phyloP scores from a whole-genome alignment of 768 basidiomycete genomes.

The Auricularia heimuer region DNA sequence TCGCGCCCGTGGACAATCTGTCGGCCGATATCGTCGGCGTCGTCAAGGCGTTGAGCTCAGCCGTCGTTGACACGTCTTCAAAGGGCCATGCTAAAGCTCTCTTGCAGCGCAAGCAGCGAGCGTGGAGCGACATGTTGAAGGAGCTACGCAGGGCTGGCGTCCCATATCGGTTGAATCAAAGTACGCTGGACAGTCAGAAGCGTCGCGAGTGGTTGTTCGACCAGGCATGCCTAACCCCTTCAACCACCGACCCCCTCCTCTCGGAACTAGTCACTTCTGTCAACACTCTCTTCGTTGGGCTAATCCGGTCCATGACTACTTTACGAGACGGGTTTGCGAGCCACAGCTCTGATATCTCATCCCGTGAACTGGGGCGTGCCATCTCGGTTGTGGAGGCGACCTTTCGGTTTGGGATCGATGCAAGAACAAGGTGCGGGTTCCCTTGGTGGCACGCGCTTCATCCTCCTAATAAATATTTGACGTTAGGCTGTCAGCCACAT shows the following conservation, averaged over 20 bases:
- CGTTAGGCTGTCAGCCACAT: neutral
- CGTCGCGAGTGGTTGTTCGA: slow-evolving; percentile 56
- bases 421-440: slow-evolving; percentile 49
- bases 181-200: slow-evolving; percentile 45
- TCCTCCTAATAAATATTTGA: too few relatives aligned
- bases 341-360: slow-evolving; percentile 76
- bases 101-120: slow-evolving; percentile 74
- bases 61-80: slow-evolving; percentile 21
- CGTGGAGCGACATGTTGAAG: slow-evolving; percentile 84
- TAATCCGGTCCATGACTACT: slow-evolving; percentile 54
- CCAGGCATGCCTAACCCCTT: slow-evolving; percentile 32
- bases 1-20: slow-evolving; percentile 37
- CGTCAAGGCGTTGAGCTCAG: slow-evolving; percentile 36
- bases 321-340: slow-evolving; percentile 50
- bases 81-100: slow-evolving; percentile 61
- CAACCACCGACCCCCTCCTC: slow-evolving; percentile 20
- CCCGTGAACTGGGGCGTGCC: slow-evolving; percentile 79
- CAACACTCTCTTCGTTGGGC: slow-evolving; percentile 55
- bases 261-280: slow-evolving; percentile 24
- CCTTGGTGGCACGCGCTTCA: too few relatives aligned
- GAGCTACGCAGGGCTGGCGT: slow-evolving; percentile 77
- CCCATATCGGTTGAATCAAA: slow-evolving; percentile 59
- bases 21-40: slow-evolving; percentile 56
- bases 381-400: slow-evolving; percentile 70
- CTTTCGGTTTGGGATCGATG: slow-evolving; percentile 54